A percentile compares a stretch with the other conserved stretches of the same genome.
Evolutionary conservation across 2,329 filamentous ascomycete species (phyloP).

Genomic region (Verticillium klebahnii): DNA sequence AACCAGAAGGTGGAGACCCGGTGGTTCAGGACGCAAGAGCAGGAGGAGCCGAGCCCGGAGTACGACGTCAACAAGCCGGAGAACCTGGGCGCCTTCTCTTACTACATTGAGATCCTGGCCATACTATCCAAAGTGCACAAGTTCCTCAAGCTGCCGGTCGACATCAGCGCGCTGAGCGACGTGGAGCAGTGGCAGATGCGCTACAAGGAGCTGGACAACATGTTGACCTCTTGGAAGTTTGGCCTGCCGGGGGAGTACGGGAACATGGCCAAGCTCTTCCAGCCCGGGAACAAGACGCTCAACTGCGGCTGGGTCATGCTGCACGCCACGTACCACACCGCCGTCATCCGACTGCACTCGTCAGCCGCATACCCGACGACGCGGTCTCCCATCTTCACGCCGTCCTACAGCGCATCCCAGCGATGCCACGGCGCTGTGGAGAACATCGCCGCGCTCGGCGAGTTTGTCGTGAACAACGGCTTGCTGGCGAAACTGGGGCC

Average conservation of each 20-base stretch:
- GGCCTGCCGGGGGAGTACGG: slow-evolving; percentile 78
- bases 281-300: slow-evolving; percentile 62
- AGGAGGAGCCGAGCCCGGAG: slow-evolving; percentile 43
- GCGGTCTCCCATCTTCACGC: slow-evolving; percentile 81
- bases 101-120: slow-evolving; percentile 85
- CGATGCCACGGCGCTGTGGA: slow-evolving; percentile 79
- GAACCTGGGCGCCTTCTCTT: slow-evolving; percentile 81
- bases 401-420: slow-evolving; percentile 80
- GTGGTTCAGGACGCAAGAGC: slow-evolving; percentile 63
- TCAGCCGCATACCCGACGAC: slow-evolving; percentile 91
- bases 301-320: slow-evolving; percentile 88
- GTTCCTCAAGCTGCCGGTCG: slow-evolving; percentile 83
- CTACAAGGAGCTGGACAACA: slow-evolving; percentile 79
- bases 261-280: slow-evolving; percentile 76
- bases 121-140: slow-evolving; percentile 84
- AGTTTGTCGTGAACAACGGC: slow-evolving; percentile 70
- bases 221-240: slow-evolving; percentile 78
- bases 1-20: slow-evolving; percentile 81
- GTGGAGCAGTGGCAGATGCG: slow-evolving; percentile 87
- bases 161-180: slow-evolving; percentile 78
- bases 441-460: slow-evolving; percentile 72
- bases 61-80: slow-evolving; percentile 66
- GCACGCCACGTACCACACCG: slow-evolving; percentile 84
- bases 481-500: slow-evolving; percentile 79
- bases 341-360: slow-evolving; percentile 85